A percentile compares a stretch with the other conserved stretches of the same genome.
These are phyloP conservation scores for Fusarium praegraminearum DNA, from an alignment of 2,329 filamentous ascomycete species.

Conservation along the genomic window DNA sequence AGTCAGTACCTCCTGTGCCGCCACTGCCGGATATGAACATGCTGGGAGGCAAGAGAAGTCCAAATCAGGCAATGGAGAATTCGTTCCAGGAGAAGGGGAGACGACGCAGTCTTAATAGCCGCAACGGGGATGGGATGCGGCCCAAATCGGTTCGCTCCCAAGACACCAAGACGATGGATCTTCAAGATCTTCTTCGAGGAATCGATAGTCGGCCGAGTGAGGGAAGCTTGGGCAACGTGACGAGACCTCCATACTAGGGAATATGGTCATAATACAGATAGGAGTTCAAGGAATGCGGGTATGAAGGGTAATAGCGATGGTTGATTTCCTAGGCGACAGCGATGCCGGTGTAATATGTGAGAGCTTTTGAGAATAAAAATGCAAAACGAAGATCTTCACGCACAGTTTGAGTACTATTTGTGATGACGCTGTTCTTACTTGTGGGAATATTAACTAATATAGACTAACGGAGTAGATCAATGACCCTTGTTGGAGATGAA, in stretches of 20 bases:
- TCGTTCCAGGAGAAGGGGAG: slow-evolving; percentile 54
- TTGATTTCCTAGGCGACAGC: slow-evolving; percentile 33
- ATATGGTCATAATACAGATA: slow-evolving; percentile 14
- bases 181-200: slow-evolving; percentile 62
- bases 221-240: slow-evolving; percentile 59
- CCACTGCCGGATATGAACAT: slow-evolving; percentile 60
- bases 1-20: slow-evolving; percentile 67
- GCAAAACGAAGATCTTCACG: slow-evolving; percentile 9
- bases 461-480: background rate
- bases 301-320: slow-evolving; percentile 34
- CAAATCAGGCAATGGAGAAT: slow-evolving; percentile 45
- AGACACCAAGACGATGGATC: slow-evolving; percentile 56
- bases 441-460: slow-evolving; percentile 6
- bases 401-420: background rate
- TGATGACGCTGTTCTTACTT: background rate
- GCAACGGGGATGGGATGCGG: slow-evolving; percentile 56
- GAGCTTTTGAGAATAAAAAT: slow-evolving; percentile 28
- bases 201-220: slow-evolving; percentile 64
- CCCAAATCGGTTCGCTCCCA: slow-evolving; percentile 52
- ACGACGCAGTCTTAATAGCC: slow-evolving; percentile 57
- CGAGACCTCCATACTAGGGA: slow-evolving; percentile 62
- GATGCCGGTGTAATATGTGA: slow-evolving; percentile 34
- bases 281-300: slow-evolving; percentile 18
- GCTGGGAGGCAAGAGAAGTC: slow-evolving; percentile 48
- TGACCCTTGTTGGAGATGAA: slow-evolving; percentile 11